Base-by-base conservation (phyloP, 768 basidiomycete species). In the Phlebiopsis flavidoalba region DNA sequence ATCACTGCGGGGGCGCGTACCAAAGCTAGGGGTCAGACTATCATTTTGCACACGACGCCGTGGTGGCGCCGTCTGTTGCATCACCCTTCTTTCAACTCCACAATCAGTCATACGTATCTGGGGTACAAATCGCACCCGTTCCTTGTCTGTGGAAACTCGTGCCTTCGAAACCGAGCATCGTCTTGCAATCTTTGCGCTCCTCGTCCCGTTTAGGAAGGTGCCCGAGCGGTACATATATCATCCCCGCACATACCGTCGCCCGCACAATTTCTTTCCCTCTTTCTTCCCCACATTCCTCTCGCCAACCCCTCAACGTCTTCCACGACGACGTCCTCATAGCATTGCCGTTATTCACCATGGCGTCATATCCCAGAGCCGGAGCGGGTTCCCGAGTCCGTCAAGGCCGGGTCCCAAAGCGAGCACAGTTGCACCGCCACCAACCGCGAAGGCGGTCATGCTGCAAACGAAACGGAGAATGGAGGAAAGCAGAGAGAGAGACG, bases 401-500 rank as follows among this genome's bases (percentile, higher is more conserved):
- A 21, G 12, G 22, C 37, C n/a, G 31, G 46, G 17, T 10, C 58
- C 7, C 45, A 19, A 8, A 15, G 49, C 49, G 17, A 53, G 37
- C n/a, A 43, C 10, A 10, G 14, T 22, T 58, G 33, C 40, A 17
- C 51, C 49, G 6, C 21, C 48, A 15, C 19, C 51, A 5, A 24
- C 14, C 14, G 8, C 49, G 47, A 53, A 61, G n/a, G 31, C 35
- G 35, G 21, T 36, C n/a, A 55, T 19, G 14, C 24, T 62, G 40
- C 21, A 45, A 40, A 50, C 47, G 19, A 46, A 46, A 15, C 22
- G 62, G 8, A 58, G 62, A 8, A 57, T 63, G 37, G 31, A 26
- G 43, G n/a, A 79, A 79, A 69, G 75, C 77, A 1, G 78, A 79
- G 61, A 79, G 61, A 72, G 76, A 40, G 77, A 78, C 57, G 78